Evolutionary conservation across 2,329 filamentous ascomycete species (phyloP), one percentile per base, ranked within the genome.

Genomic region (Cytospora chrysosperma): DNA sequence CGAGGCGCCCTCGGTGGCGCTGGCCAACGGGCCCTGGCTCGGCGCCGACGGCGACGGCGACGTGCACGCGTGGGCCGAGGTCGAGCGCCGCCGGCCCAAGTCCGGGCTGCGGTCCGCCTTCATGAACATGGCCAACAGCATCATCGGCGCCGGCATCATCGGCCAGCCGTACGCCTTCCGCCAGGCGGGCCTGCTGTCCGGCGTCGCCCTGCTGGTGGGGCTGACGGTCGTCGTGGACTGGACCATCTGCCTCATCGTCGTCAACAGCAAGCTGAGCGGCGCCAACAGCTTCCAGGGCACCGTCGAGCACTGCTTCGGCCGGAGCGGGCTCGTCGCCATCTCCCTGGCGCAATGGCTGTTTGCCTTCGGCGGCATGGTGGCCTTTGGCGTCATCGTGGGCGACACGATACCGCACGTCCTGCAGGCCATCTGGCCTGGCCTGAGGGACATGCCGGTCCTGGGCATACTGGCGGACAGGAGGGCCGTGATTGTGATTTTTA

Each of bases 61-160:
- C 68, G 75, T 80, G 28, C 74, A 80, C 59, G 72, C 78, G 50
- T 82, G 81, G 76, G 82, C 81, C 6, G 81, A 83, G 69, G 77
- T 79, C 37, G 85, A 88, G 73, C 80, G 82, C 62, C 72, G 72
- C 49, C 84, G 93, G 62, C 93, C 94, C 54, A 94, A 94, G 78
- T 96, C 92, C 63, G 90, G 90, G 6, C 83, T 98, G 78, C 83
- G 85, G 67, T 92, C 90, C 74, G 94, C 95, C 3, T 98, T 99
- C 70, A 97, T 98, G 93, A 99, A 99, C 78, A 99, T 99, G 95
- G 94, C 95, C 67, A 99, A 99, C 79, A 96, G 91, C 71, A 99
- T 99, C 75, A 97, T 99, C 69, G 88, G 87, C 47, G 88, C 87
- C 2, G 87, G 87, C 59, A 89, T 89, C 75, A 89, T 89, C 71